phyloP scores from a whole-genome alignment of 768 basidiomycete species.

The Asterophora lycoperdoides region DNA sequence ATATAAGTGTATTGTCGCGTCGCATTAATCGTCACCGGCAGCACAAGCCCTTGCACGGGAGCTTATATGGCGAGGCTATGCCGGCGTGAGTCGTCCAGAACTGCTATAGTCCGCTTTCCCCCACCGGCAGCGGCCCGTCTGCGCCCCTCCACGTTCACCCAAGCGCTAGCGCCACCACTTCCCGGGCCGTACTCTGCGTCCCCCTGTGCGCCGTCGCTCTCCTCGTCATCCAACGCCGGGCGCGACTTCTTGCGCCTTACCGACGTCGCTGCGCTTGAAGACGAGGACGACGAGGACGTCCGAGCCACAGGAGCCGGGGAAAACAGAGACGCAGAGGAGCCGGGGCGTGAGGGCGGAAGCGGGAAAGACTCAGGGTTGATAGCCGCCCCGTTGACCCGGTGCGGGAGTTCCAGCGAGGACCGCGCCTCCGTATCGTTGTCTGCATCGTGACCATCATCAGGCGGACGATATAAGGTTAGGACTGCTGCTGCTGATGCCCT shows the following conservation, averaged over 20 bases:
- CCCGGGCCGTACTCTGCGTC: slow-evolving; percentile 52
- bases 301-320: slow-evolving; percentile 30
- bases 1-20: neutral
- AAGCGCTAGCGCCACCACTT: slow-evolving; percentile 25
- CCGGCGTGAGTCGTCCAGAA: slow-evolving; percentile 51
- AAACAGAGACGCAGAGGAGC: slow-evolving; percentile 30
- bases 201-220: slow-evolving; percentile 68
- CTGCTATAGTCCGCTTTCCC: slow-evolving; percentile 30
- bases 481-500: slow-evolving; percentile 42
- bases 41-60: neutral
- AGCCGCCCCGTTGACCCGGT: slow-evolving; percentile 19
- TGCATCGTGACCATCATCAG: slow-evolving; percentile 26
- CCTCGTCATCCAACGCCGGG: slow-evolving; percentile 44
- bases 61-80: slow-evolving; percentile 64
- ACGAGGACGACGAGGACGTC: slow-evolving; percentile 23
- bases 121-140: slow-evolving; percentile 36
- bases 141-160: slow-evolving; percentile 57
- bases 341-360: slow-evolving; percentile 32
- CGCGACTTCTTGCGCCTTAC: slow-evolving; percentile 54
- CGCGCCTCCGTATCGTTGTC: slow-evolving; percentile 38
- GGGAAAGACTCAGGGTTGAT: slow-evolving; percentile 34
- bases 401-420: slow-evolving; percentile 32
- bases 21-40: neutral
- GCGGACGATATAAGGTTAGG: slow-evolving; percentile 29
- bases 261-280: slow-evolving; percentile 21